A percentile compares a stretch with the other conserved stretches of the same genome.
Conservation (phyloP, 257 asterid species). For the Fraxinus anomala region DNA sequence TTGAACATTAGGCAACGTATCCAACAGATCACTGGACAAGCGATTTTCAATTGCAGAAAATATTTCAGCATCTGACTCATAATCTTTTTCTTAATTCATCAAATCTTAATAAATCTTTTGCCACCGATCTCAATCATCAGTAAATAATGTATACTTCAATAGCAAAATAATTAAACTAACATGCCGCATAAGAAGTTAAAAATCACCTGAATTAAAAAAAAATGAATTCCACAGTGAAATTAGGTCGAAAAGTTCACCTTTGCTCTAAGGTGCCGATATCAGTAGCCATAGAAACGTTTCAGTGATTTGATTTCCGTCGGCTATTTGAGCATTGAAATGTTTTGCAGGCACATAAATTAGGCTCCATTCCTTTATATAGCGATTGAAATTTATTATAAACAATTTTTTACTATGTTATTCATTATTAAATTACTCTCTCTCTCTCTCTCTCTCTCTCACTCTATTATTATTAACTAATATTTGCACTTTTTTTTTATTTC, state of each 20-base stretch:
- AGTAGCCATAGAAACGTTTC: slow-evolving; percentile 45
- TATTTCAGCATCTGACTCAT: not conserved
- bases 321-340: slow-evolving; percentile 8
- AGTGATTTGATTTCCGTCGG: slow-evolving; percentile 20
- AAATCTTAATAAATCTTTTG: not conserved
- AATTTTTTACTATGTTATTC: not conserved
- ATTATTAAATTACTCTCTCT: no score
- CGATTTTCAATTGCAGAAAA: not conserved
- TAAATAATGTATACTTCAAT: not conserved
- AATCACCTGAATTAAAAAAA: not conserved
- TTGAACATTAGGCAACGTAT: not conserved
- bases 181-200: not conserved
- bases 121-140: not conserved
- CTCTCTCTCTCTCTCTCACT: no score
- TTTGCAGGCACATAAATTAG: slow-evolving; percentile 25
- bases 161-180: not conserved
- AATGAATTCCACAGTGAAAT: slow-evolving; percentile 18
- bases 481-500: no score
- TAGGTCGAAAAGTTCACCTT: slow-evolving; percentile 38
- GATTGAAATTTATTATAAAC: not conserved
- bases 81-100: not conserved
- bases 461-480: no score
- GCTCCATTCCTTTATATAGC: not conserved
- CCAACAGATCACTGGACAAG: not conserved
- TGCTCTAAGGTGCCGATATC: slow-evolving; percentile 65